These are phyloP conservation scores for Schwanniomyces polymorphus DNA, from an alignment of 805 yeast genomes.

Conservation along the genomic window DNA sequence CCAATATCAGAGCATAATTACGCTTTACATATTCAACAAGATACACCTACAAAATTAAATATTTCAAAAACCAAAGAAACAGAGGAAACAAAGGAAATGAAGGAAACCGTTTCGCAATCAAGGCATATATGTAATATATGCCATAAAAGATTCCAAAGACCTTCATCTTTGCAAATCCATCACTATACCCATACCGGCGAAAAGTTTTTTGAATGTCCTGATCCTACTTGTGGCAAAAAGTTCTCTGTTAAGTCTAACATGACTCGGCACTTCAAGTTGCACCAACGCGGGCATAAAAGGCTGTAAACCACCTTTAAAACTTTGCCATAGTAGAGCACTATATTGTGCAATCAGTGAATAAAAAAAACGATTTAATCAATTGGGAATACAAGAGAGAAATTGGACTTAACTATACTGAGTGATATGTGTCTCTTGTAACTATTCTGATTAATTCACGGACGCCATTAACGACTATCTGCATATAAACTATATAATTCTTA, in stretches of 20 bases:
- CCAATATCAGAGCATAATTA: too few relatives aligned
- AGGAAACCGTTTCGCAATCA: neutral
- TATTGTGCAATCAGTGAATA: slow-evolving; percentile 21
- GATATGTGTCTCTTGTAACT: too few relatives aligned
- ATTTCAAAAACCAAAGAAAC: neutral
- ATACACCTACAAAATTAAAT: neutral
- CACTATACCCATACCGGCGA: slow-evolving; percentile 63
- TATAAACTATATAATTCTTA: too few relatives aligned
- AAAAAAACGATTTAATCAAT: slow-evolving; percentile 1
- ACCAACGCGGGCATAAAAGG: slow-evolving; percentile 29
- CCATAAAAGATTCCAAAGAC: slow-evolving; percentile 75
- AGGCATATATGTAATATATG: slow-evolving; percentile 53
- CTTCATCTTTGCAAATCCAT: slow-evolving; percentile 80
- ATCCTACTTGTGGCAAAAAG: slow-evolving; percentile 64
- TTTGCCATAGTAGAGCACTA: neutral
- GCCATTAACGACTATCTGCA: too few relatives aligned
- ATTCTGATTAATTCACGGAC: too few relatives aligned
- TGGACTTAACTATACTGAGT: too few relatives aligned
- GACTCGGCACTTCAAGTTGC: slow-evolving; percentile 76
- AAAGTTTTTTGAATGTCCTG: slow-evolving; percentile 36
- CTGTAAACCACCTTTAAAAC: neutral
- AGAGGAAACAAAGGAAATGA: neutral
- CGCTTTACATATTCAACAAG: too few relatives aligned
- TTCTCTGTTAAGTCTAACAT: slow-evolving; percentile 81
- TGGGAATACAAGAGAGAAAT: too few relatives aligned